Conservation (phyloP, 1,284 basidiomycete species). For the Apiotrichum siamense region DNA sequence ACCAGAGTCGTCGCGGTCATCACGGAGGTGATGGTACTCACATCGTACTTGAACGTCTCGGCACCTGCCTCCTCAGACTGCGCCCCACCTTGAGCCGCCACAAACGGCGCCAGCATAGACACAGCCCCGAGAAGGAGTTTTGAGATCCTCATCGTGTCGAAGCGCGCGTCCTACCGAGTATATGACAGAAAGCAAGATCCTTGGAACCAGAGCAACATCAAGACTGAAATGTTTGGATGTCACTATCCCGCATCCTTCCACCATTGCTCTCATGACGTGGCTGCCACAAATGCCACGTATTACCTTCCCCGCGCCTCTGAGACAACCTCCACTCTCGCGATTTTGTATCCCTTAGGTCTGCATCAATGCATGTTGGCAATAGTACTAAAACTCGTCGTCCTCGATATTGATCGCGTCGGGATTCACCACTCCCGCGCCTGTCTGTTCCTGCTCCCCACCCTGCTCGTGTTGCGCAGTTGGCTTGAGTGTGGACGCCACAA, state of each 20-base stretch:
- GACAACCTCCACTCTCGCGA: no score
- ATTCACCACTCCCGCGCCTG: constrained; percentile 29
- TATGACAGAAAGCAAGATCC: no score
- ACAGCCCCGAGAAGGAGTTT: constrained; percentile 16
- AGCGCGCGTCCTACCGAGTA: no score
- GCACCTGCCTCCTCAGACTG: constrained; percentile 60
- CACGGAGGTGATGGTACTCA: constrained; percentile 38
- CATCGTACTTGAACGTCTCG: constrained; percentile 61
- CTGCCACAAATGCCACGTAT: not conserved
- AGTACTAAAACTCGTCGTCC: constrained; percentile 40
- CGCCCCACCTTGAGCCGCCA: constrained; percentile 49
- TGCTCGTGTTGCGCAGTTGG: constrained; percentile 27
- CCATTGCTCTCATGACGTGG: not conserved
- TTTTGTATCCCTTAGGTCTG: no score
- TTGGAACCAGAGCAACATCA: no score
- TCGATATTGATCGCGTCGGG: constrained; percentile 47
- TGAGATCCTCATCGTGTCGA: constrained; percentile 20
- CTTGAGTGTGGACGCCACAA: constrained; percentile 57
- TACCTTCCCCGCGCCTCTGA: no score
- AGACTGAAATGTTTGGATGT: no score
- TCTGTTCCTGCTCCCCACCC: constrained; percentile 12
- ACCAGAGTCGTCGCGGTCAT: not conserved
- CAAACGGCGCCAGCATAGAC: constrained; percentile 52
- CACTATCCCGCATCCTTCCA: no score
- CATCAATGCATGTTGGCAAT: not conserved